A percentile compares a stretch with the other conserved stretches of the same genome.
Conservation (phyloP, 345 rosid genomes). For the Syzygium aromaticum region DNA sequence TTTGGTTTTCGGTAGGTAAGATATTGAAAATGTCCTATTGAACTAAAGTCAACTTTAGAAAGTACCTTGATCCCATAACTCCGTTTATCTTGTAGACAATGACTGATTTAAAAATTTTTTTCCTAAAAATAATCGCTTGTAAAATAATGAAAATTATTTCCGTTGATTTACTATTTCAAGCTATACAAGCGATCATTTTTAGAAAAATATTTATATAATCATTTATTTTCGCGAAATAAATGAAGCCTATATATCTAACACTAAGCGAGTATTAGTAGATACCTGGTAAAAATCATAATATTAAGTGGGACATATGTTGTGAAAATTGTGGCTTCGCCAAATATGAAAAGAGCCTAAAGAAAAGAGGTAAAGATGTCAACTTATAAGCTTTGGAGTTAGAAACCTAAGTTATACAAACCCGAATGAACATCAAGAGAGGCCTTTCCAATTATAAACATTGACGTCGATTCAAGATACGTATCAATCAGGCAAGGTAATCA, state of each 20-base stretch:
- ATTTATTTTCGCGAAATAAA: too few species aligned
- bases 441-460: neutral
- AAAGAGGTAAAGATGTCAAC: neutral
- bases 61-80: neutral
- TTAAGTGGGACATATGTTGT: neutral
- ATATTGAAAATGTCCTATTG: neutral
- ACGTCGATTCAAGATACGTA: neutral
- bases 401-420: neutral
- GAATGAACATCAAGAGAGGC: neutral
- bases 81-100: too few species aligned
- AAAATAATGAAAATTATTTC: too few species aligned
- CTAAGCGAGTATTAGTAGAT: neutral
- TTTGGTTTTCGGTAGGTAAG: neutral
- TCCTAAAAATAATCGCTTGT: too few species aligned
- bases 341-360: neutral
- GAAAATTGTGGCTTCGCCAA: neutral
- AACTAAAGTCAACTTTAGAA: neutral
- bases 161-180: too few species aligned
- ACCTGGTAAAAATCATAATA: neutral
- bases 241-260: too few species aligned
- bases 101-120: too few species aligned
- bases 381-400: neutral
- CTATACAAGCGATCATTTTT: too few species aligned
- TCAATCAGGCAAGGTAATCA: neutral
- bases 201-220: rapidly evolving